These are phyloP conservation scores for Ensete glaucum DNA, from an alignment of 176 grass and related monocot species.

Conservation along the genomic window DNA sequence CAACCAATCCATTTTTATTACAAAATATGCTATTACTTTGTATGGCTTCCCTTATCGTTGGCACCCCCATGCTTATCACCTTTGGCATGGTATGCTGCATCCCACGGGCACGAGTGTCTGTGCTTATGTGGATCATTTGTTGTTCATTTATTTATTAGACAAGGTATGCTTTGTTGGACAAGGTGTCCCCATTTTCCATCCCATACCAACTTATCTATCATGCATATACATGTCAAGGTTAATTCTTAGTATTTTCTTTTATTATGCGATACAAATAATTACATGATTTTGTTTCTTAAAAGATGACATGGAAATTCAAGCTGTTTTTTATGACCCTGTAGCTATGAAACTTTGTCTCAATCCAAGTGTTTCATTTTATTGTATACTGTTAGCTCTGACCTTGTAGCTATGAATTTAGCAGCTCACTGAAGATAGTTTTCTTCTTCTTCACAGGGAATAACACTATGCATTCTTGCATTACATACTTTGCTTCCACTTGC, in stretches of 20 bases:
- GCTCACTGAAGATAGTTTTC: background rate
- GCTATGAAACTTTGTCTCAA: background rate
- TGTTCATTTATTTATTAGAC: no score
- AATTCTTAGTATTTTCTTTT: background rate
- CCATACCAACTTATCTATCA: no score
- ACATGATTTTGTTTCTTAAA: background rate
- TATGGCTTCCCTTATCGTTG: no score
- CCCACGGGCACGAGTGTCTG: no score
- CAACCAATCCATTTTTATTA: no score
- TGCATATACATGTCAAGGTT: no score
- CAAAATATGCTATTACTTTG: no score
- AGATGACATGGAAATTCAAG: background rate
- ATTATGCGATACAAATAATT: background rate
- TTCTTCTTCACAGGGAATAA: slow-evolving; percentile 45
- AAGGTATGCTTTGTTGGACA: no score
- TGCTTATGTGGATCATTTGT: no score
- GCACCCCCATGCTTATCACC: no score
- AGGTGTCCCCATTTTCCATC: no score
- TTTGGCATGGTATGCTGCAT: no score
- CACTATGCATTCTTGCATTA: slow-evolving; percentile 60
- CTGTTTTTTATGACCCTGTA: background rate
- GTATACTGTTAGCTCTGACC: background rate
- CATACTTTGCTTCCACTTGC: slow-evolving; percentile 72
- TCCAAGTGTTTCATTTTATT: background rate
- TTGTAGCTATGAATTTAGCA: background rate